Evolutionary conservation across 371 early-diverging fungal species (phyloP), one percentile per base, ranked within the genome.

Genomic region (Funneliformis caledonium): DNA sequence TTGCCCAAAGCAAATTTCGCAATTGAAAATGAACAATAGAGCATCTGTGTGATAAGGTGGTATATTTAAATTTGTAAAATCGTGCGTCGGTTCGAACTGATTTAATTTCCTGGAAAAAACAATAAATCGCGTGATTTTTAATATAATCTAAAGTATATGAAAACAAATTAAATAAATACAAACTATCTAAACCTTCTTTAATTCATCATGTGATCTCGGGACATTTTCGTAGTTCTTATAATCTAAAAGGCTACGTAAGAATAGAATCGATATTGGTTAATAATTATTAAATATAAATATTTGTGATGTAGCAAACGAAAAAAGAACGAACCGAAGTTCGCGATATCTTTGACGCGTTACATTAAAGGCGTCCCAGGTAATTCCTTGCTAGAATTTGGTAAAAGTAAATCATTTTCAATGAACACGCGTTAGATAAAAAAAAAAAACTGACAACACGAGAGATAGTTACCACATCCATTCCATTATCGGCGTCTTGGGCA

Each of bases 11-110:
- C 26, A 74, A 31, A 56, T 74, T 74, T 26, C 75, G 50, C 26
- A 74, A 74, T 12, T 74, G 75, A 60, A 74, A 74, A 74, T 74
- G 75, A 0, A 74, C 75, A 74, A 83, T 83, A 12, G 81, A 84
- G 65, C 87, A 88, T 33, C 78, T 83, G 42, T 85, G 85, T 43
- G 80, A 81, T 14, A 87, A 69, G 42, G 86, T 86, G 11, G 87
- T 83, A 52, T 84, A 85, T 62, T 84, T 85, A 76, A 88, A 88
- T 19, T 69, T 75, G 65, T 87, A 88, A 69, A 81, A 88, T 56
- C 82, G 76, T 31, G 81, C 83, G 52, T 85, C 84, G 5, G 78
- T 68, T 22, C 77, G 67, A 7, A 86, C 81, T 10, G 75, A 64
- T 45, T 75, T 79, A 16, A 82, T 67, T 62, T 67, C 60, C 52